Base-by-base conservation (phyloP, 2,329 filamentous ascomycete species). In the Ophiocordyceps robertsii region DNA sequence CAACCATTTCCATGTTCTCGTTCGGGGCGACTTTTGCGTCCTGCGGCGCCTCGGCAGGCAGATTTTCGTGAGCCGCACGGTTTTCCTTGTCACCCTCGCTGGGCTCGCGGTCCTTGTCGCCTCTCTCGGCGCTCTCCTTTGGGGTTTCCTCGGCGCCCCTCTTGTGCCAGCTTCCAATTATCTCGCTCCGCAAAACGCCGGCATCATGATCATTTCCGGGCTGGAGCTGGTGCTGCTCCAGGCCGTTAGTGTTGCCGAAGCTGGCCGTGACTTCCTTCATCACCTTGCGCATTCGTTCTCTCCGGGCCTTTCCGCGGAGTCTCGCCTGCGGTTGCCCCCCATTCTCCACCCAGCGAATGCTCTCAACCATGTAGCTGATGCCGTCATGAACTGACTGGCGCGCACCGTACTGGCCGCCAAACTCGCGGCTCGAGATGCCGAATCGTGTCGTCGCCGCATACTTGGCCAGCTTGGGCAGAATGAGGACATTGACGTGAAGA, bases 361-460 rank as follows among this genome's bases (percentile, higher is more conserved):
- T 77, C 47, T 80, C 71, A 39, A 98, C 76, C 72, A 84, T 87
- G 62, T 85, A 96, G 58, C 88, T 95, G 59, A 95, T 75, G 3
- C 89, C 89, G 51, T 94, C 88, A 55, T 95, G 88, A 13, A 69
- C 55, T 6, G 59, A 62, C 43, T 65, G 72, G 12, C 70, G 60
- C 5, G 46, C 45, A 1, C 59, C 59, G 37, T 56, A 57, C 24
- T 65, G 70, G 21, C 72, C 75, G 7, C 78, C 82, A 70, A 88
- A 95, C 46, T 82, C 77, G 27, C 88, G 78, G 49, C 85, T 93
- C 51, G 79, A 80, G 44, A 98, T 75, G 3, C 90, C 90, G 54
- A 84, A 87, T 37, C 86, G 75, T 1, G 82, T 82, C 0, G 78
- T 82, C 6, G 80, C 77, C 1, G 76, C 69, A 56, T 96, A 98